These are phyloP conservation scores for Geotrichum cucujoidarum DNA, from an alignment of 1,139 yeast species.

Conservation along the genomic window DNA sequence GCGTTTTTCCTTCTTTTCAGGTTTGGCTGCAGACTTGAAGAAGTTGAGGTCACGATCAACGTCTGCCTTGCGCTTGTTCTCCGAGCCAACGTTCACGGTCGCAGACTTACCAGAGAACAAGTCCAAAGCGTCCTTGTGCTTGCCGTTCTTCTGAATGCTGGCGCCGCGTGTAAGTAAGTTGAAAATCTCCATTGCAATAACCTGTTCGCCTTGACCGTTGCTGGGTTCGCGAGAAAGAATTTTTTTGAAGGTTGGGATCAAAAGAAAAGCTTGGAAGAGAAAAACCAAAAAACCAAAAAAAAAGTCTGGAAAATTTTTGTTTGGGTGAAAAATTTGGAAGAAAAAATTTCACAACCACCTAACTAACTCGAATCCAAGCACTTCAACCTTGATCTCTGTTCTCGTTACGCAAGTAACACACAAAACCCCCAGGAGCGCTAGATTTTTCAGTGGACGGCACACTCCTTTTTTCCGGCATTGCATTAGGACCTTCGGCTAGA, in stretches of 20 bases:
- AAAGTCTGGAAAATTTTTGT: not conserved
- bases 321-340: not conserved
- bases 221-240: not conserved
- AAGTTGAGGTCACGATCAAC: slow-evolving; percentile 26
- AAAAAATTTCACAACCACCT: slow-evolving; percentile 7
- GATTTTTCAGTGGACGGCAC: no score
- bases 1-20: slow-evolving; percentile 47
- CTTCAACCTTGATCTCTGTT: not conserved
- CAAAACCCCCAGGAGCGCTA: no score
- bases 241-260: not conserved
- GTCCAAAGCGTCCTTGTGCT: slow-evolving; percentile 34
- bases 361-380: not conserved
- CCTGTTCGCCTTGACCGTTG: not conserved
- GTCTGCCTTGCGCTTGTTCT: slow-evolving; percentile 17
- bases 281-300: not conserved
- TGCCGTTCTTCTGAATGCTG: slow-evolving; percentile 50
- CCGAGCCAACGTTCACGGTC: slow-evolving; percentile 13
- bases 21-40: slow-evolving; percentile 28
- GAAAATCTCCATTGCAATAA: slow-evolving; percentile 84
- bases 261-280: not conserved
- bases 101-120: slow-evolving; percentile 23
- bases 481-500: not conserved
- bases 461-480: no score
- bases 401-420: not conserved
- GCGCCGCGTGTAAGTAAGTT: slow-evolving; percentile 84